Base-by-base conservation (phyloP, 140 eudicot genomes). In the Artemisia princeps region DNA sequence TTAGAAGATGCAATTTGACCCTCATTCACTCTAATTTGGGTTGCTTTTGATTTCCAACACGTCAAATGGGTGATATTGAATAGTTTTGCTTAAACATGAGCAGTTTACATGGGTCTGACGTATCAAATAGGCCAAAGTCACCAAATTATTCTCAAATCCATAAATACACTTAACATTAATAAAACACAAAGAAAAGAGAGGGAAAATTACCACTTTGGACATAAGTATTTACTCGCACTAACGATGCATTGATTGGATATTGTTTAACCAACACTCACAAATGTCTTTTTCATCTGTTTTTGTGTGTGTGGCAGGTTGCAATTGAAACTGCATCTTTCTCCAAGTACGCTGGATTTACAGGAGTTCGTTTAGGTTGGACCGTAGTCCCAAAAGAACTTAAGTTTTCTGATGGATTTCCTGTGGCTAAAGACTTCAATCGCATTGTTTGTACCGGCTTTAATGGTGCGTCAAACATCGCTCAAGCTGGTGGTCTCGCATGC, bases 361-460 rank as follows among this genome's bases (percentile, higher is more conserved):
- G 97, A 52, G 96, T 87, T 56, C 97, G 97, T 64, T 78, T 91
- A 52, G 97, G 97, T 10, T 91, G 97, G 97, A 91, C 97, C 1
- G 97, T 87, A 62, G 84, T 91, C 60, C 97, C 97, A 0, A 79
- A 87, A 68, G 87, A 79, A 30, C 97, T 91, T n/a, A 74, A 84
- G 42, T 91, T 73, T 70, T 85, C 95, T 17, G 86, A 91, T 65
- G 97, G 96, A 30, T 80, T 77, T 74, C 95, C 94, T 15, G 92
- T 91, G 30, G 92, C 89, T 1, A 85, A 87, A 62, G 97, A 91
- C 79, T 91, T 87, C 56, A 87, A 81, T 61, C 95, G 97, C 1
- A 81, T 87, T 42, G 88, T 91, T 20, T 85, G 89, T 70, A 91
- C 97, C 15, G 86, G 96, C 42, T 91, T 91, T 70, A 91, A 91